Evolutionary conservation across 2,329 filamentous ascomycete species (phyloP), one percentile per base, ranked within the genome.

Genomic region (Tolypocladium capitatum): DNA sequence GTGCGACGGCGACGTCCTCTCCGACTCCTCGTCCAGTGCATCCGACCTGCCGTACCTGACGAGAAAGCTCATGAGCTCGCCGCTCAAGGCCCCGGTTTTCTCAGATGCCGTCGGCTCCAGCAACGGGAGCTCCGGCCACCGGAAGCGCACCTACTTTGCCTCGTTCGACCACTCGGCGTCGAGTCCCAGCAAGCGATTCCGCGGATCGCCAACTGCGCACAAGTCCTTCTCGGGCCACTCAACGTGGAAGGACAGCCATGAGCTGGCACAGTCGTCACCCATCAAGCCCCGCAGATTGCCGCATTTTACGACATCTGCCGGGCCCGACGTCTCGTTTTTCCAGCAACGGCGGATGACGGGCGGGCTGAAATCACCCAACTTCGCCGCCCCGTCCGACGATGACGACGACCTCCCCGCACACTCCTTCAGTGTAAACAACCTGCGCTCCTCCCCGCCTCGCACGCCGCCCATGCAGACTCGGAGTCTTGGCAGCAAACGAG

Each of bases 191-290:
- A 89, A 89, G 66, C 83, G 86, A 55, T 78, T 83, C 59, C 83
- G 87, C 52, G 55, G 50, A 24, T 74, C 83, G 57, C 75, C 85
- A 57, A 68, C 78, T 57, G 62, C 76, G 61, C 61, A 78, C 70
- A 71, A 83, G 68, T 73, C 80, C 51, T 64, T 77, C 66, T 63
- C 69, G 16, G 62, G 66, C 42, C 74, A 80, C 48, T 66, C 73
- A 18, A 76, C 82, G 1, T 94, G 87, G 87, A 92, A 86, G 66
- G 81, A 80, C 59, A 76, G 74, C 49, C 81, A 89, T 61, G 81
- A 83, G 58, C 71, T 94, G 49, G 79, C 87, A 18, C 83, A 94
- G 62, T 95, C 89, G 5, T 96, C 90, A 5, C 91, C 91, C 24
- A 81, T 87, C 59, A 86, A 91, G 67, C 77, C 82, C 54, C 80